Evolutionary conservation across 2,329 filamentous ascomycete species (phyloP).

Genomic region (Blastomyces silverae): DNA sequence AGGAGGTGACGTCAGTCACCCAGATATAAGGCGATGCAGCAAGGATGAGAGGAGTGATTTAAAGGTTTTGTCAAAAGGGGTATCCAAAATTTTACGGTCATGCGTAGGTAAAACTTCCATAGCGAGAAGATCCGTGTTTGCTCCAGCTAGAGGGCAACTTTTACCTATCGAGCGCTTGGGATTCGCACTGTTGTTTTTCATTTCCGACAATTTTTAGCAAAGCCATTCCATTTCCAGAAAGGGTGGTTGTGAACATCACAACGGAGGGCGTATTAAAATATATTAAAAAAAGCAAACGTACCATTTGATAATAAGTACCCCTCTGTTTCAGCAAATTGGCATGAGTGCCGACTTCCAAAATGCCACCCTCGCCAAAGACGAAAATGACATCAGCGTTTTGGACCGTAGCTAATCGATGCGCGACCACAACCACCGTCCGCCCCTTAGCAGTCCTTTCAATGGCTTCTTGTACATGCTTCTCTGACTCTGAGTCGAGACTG

Average conservation of each 20-base stretch:
- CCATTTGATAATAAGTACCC: slow-evolving; percentile 52
- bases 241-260: neutral
- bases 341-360: slow-evolving; percentile 56
- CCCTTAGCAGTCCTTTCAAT: slow-evolving; percentile 58
- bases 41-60: no score
- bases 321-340: slow-evolving; percentile 48
- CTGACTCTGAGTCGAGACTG: slow-evolving; percentile 58
- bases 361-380: slow-evolving; percentile 60
- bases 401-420: slow-evolving; percentile 68
- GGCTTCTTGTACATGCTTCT: slow-evolving; percentile 60
- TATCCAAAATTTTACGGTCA: no score
- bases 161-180: slow-evolving; percentile 14
- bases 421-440: slow-evolving; percentile 66
- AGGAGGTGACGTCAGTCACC: no score
- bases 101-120: no score
- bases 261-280: slow-evolving; percentile 27
- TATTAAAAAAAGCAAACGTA: slow-evolving; percentile 31
- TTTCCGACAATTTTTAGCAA: neutral
- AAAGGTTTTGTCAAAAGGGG: no score
- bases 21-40: no score
- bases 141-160: neutral
- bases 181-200: slow-evolving; percentile 16
- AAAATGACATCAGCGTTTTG: slow-evolving; percentile 76
- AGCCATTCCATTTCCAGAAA: neutral
- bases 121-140: no score